These are phyloP conservation scores for Podila epigama DNA, from an alignment of 192 early-diverging fungal species.

Conservation along the genomic window DNA sequence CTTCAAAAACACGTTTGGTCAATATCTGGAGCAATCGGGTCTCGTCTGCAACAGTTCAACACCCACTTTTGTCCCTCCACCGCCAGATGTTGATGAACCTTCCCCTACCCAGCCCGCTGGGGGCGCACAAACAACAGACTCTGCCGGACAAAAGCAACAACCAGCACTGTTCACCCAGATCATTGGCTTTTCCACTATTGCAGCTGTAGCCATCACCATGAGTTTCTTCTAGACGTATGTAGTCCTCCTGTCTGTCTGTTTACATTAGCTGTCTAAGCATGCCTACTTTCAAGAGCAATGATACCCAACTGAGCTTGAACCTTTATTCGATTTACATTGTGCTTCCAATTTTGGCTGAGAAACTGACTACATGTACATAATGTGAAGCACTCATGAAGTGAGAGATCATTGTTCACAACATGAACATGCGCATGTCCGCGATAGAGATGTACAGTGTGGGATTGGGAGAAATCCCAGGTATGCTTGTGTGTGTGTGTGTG, in stretches of 20 bases:
- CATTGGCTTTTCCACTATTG: conserved; percentile 9
- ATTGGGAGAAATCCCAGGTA: too few species aligned
- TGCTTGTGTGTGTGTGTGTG: too few species aligned
- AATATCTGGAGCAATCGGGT: not conserved
- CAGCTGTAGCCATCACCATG: conserved; percentile 6
- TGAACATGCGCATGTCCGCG: too few species aligned
- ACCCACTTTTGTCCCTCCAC: conserved; percentile 12
- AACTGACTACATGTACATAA: too few species aligned
- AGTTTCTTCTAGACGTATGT: conserved; percentile 3
- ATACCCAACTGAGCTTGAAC: too few species aligned
- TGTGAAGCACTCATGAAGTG: too few species aligned
- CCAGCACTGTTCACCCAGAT: not conserved
- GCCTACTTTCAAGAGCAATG: too few species aligned
- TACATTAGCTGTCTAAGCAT: not conserved
- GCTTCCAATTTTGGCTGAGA: too few species aligned
- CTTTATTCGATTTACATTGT: too few species aligned
- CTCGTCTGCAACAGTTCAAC: conserved; percentile 22
- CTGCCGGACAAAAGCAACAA: not conserved
- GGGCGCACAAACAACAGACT: not conserved
- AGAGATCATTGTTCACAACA: too few species aligned
- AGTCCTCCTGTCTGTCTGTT: too few species aligned
- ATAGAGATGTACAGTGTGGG: too few species aligned
- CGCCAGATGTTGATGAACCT: not conserved
- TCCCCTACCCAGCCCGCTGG: not conserved
- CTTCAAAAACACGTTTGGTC: conserved; percentile 10